These are phyloP conservation scores for Narthecium ossifragum DNA, from an alignment of 106 monocot species.

Conservation along the genomic window DNA sequence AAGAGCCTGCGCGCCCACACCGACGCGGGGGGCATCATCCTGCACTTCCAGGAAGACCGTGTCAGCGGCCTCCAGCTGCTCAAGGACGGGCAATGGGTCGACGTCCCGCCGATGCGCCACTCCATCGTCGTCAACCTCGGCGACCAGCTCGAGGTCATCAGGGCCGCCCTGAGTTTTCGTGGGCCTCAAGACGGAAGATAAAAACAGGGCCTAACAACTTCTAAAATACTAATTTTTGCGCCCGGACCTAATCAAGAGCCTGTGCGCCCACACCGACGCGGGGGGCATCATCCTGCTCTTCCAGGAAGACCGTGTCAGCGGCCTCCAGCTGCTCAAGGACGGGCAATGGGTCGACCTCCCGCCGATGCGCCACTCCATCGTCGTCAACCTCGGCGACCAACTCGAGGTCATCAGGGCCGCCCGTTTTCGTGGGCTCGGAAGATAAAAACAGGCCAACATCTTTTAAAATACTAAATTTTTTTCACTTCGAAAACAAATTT, in stretches of 20 bases:
- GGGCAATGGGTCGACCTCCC: constrained; percentile 70
- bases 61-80: constrained; percentile 76
- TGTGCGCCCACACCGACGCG: constrained; percentile 76
- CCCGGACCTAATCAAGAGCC: constrained; percentile 51
- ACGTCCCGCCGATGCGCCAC: constrained; percentile 56
- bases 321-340: constrained; percentile 68
- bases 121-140: constrained; percentile 79
- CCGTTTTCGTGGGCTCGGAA: too few relatives aligned
- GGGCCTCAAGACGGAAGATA: too few relatives aligned
- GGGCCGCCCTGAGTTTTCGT: too few relatives aligned
- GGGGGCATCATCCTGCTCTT: constrained; percentile 81
- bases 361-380: constrained; percentile 57
- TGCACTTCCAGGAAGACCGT: constrained; percentile 66
- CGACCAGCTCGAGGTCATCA: constrained; percentile 73
- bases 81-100: constrained; percentile 64
- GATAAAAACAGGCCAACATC: too few relatives aligned
- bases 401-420: constrained; percentile 69
- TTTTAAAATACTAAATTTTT: too few relatives aligned
- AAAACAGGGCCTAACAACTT: too few relatives aligned
- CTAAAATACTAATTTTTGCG: too few relatives aligned
- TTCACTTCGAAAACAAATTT: too few relatives aligned
- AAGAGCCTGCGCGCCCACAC: constrained; percentile 69
- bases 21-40: constrained; percentile 82
- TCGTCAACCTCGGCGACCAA: constrained; percentile 80
- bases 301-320: constrained; percentile 67